Base-by-base conservation (phyloP, 1,284 basidiomycete species). In the Ganoderma meredithae region DNA sequence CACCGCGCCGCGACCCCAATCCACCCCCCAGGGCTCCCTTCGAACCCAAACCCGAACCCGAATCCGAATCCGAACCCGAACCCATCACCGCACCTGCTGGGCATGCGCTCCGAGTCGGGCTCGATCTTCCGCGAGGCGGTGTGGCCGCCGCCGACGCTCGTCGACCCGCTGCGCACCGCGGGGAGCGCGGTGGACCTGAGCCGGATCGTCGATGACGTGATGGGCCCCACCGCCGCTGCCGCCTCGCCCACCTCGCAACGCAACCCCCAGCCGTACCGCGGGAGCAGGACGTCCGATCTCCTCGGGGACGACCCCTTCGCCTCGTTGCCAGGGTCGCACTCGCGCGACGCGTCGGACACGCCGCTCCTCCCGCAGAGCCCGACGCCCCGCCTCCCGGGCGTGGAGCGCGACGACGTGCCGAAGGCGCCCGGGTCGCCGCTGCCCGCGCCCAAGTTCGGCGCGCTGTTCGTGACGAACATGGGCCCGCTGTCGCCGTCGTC, bases 41-140 rank as follows among this genome's bases (percentile, higher is more conserved):
- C 63, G 1, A 66, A 64, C 36, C 36, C 6, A 9, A 36, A 36
- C 36, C 36, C 6, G 36, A 36, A 36, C 36, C 36, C 36, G 36
- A 36, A 36, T 6, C 36, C 36, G 36, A 36, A 36, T 39, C 68
- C 36, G 36, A 36, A 36, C 36, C 36, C 36, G 36, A 36, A 36
- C 41, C 68, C 71, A 8, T 68, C 70, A 3, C 69, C 63, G 15
- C 80, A 78, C 41, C 75, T 84, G 9, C 75, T 84, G 60, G 82
- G 83, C 44, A 75, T 82, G 64, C 80, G 83, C 60, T 82, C 81
- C 7, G 84, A 84, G 65, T 79, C 82, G 7, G 85, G 85, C 7
- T 84, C 83, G 1, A 78, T 85, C 19, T 88, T 87, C 81, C 81
- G 81, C 31, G 87, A 88, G 69, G 80, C 79, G 22, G 79, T 87